Percentiles rank a stretch among this genome's conserved stretches.
Conservation (phyloP, 139 green algal genomes). For the Tetraselmis striata region DNA sequence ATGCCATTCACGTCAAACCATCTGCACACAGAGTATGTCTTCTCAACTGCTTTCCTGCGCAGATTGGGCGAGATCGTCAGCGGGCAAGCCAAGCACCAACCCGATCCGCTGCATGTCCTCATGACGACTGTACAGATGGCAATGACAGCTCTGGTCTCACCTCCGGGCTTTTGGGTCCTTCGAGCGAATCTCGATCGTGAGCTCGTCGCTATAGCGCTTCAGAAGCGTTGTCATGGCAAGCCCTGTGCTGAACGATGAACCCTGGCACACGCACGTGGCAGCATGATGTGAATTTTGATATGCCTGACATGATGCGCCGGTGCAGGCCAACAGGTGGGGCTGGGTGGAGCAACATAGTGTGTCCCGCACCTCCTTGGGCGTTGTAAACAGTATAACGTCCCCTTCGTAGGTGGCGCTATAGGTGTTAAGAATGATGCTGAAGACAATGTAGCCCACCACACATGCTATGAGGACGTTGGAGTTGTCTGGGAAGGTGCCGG, state of each 20-base stretch:
- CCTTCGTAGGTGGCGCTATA: background rate
- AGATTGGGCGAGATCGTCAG: no score
- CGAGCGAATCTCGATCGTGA: background rate
- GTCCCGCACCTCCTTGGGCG: background rate
- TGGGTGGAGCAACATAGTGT: no score
- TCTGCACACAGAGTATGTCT: background rate
- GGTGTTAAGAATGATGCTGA: background rate
- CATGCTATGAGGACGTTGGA: background rate
- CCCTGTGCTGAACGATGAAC: background rate
- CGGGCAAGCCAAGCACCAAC: no score
- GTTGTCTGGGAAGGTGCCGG: background rate
- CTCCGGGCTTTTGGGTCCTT: background rate
- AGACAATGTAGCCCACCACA: background rate
- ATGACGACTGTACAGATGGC: no score
- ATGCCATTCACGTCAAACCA: background rate
- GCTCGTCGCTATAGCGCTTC: background rate
- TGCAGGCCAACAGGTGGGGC: no score
- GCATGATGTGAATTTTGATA: no score
- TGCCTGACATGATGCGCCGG: no score
- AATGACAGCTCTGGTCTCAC: no score
- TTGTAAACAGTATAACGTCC: background rate
- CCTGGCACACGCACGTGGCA: no score
- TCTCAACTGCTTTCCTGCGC: background rate
- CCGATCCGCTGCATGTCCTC: no score
- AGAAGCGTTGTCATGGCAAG: background rate